A percentile compares a stretch with the other conserved stretches of the same genome.
phyloP scores from a whole-genome alignment of 768 basidiomycete genomes.

The Amylocystis lapponica region DNA sequence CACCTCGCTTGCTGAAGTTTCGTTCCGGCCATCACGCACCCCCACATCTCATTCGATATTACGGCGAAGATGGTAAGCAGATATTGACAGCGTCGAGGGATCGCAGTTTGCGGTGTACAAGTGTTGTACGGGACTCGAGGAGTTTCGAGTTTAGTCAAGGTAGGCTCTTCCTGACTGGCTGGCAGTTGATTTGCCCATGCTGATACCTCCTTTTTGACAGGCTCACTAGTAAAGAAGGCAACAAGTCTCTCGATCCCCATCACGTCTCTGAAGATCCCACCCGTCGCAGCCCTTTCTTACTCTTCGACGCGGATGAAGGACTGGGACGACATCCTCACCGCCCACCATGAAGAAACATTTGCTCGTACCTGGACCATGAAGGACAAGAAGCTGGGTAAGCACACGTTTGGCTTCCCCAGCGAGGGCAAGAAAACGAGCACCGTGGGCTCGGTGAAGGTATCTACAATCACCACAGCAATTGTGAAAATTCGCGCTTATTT shows the following conservation, averaged over 20 bases:
- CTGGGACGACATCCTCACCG: conserved; percentile 97
- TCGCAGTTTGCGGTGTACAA: conserved; percentile 83
- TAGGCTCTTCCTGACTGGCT: conserved; percentile 19
- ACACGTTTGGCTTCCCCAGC: conserved; percentile 55
- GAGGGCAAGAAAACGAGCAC: conserved; percentile 41
- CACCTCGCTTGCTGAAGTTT: conserved; percentile 86
- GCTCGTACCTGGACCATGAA: conserved; percentile 87
- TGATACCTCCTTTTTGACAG: conserved; percentile 33
- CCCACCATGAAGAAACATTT: conserved; percentile 75
- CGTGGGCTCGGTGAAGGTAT: conserved; percentile 71
- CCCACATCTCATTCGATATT: conserved; percentile 88
- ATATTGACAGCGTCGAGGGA: conserved; percentile 86
- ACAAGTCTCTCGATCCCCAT: conserved; percentile 71
- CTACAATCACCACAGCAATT: conserved; percentile 5
- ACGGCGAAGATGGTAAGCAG: conserved; percentile 96
- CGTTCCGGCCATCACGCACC: conserved; percentile 90
- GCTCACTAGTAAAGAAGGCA: conserved; percentile 80
- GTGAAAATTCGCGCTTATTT: neutral
- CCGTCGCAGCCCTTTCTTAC: conserved; percentile 72
- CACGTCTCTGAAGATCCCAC: conserved; percentile 77
- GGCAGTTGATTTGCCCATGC: neutral
- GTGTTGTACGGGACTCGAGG: conserved; percentile 90
- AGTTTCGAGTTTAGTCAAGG: conserved; percentile 96
- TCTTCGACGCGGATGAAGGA: conserved; percentile 83
- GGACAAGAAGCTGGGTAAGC: conserved; percentile 75